A percentile compares a stretch with the other conserved stretches of the same genome.
Conservation (phyloP, 805 yeast species). For the Nadsonia fulvescens region DNA sequence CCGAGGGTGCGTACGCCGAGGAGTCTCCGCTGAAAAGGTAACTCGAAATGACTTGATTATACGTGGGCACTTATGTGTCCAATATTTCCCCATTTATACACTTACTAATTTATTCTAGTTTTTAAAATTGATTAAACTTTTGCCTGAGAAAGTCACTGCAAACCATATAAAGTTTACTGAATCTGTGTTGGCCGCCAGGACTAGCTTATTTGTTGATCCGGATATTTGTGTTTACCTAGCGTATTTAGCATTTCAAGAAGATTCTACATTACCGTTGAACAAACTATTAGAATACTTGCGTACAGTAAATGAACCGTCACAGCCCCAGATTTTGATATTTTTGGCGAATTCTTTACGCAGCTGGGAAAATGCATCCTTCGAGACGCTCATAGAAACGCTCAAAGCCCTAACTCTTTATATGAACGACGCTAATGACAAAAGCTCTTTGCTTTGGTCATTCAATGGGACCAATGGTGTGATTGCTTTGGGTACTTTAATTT, state of each 20-base stretch:
- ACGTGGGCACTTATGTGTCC: too few species aligned
- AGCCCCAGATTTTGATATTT: constrained; percentile 4
- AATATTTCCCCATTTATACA: too few species aligned
- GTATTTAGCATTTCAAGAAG: too few species aligned
- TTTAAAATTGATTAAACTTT: constrained; percentile 4
- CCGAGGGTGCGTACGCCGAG: constrained; percentile 3
- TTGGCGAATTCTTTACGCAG: constrained; percentile 3
- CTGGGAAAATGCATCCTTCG: constrained; percentile 2
- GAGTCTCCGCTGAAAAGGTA: constrained; percentile 5
- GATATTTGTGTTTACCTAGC: constrained; percentile 4
- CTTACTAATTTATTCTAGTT: constrained; percentile 4
- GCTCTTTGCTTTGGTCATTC: constrained; percentile 1
- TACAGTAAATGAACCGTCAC: constrained; percentile 1
- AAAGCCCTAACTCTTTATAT: too few species aligned
- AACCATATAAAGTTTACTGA: constrained; percentile 4
- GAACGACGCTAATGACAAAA: too few species aligned
- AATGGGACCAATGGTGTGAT: constrained; percentile 1
- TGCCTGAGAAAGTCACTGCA: constrained; percentile 4
- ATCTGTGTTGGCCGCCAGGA: constrained; percentile 3
- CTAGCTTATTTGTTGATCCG: constrained; percentile 3
- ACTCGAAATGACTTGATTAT: constrained; percentile 1
- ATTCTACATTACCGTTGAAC: constrained; percentile 1
- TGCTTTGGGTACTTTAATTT: not conserved
- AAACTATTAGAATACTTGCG: constrained; percentile 5
- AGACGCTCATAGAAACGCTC: constrained; percentile 3